A percentile compares a stretch with the other conserved stretches of the same genome.
These are phyloP conservation scores for Aspergillus mulundensis DNA, from an alignment of 495 filamentous ascomycete genomes.

Conservation along the genomic window DNA sequence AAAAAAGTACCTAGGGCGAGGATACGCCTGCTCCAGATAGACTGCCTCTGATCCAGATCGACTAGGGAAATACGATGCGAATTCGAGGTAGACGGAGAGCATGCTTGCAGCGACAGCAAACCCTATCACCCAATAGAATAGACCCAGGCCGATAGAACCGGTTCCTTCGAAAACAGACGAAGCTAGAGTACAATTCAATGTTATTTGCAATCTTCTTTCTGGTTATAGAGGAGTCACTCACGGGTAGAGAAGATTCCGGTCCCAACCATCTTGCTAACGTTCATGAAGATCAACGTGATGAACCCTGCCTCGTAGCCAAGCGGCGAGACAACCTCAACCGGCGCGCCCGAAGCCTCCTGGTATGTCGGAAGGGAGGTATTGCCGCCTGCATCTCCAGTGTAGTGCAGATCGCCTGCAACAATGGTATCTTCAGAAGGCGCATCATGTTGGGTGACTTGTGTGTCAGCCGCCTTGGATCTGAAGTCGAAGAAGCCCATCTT, in stretches of 20 bases:
- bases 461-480: background rate
- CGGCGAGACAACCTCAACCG: slow-evolving; percentile 55
- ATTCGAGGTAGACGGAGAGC: slow-evolving; percentile 56
- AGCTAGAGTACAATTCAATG: slow-evolving; percentile 29
- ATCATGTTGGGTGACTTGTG: slow-evolving; percentile 3
- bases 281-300: slow-evolving; percentile 56
- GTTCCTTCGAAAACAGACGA: slow-evolving; percentile 51
- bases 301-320: slow-evolving; percentile 57
- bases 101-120: slow-evolving; percentile 47
- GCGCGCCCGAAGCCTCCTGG: slow-evolving; percentile 60
- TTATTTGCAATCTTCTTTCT: background rate
- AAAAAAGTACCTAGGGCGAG: slow-evolving; percentile 57
- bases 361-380: slow-evolving; percentile 55
- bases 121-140: slow-evolving; percentile 61
- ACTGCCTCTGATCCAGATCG: slow-evolving; percentile 62
- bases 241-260: slow-evolving; percentile 64
- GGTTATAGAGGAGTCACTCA: slow-evolving; percentile 24
- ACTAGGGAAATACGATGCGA: slow-evolving; percentile 59
- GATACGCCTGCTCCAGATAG: slow-evolving; percentile 63
- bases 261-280: slow-evolving; percentile 63
- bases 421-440: slow-evolving; percentile 16
- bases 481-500: background rate
- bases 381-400: slow-evolving; percentile 48
- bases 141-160: slow-evolving; percentile 54
- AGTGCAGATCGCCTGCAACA: slow-evolving; percentile 42